Evolutionary conservation across 257 asterid genomes (phyloP), one percentile per base, ranked within the genome.

Genomic region (Scutellaria barbata): DNA sequence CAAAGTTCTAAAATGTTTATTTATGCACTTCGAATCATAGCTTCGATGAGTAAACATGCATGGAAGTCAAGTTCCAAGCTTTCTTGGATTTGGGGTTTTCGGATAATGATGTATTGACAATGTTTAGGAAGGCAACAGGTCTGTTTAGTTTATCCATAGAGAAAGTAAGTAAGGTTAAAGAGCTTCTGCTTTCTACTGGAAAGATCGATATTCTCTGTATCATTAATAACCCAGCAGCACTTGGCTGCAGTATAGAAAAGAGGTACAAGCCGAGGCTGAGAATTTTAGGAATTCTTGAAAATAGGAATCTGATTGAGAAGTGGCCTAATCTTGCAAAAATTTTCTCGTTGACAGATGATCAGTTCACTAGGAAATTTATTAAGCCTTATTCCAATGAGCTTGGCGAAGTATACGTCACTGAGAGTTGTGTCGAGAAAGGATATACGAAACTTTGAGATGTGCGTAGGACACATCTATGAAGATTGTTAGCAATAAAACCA

Each of bases 241-340:
- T 83, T 61, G 35, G 22, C 10, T 74, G 51, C 66, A 80, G 85
- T 14, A 8, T 77, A 6, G 81, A 83, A 60, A 74, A 68, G 74
- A 74, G 72, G 64, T 81, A 74, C 46, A 72, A 58, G 37, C 87
- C 85, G 1, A 52, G 81, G 56, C n/a, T 83, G 1, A 40, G 30
- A 14, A 68, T 74, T 73, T 20, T 79, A n/a, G 76, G 55, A 62
- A 76, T 77, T 73, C 53, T 82, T 66, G 75, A 71, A 59, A 64
- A 42, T 8, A 68, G 25, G 57, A 57, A 43, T 18, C 47, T 77
- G 17, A 58, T 83, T 50, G 20, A 57, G 30, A 62, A 47, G 35
- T 42, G 72, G 66, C 83, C 84, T 6, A 18, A 72, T 16, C 71
- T 83, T n/a, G 39, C 65, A 17, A 4, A 41, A 22, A 2, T 72